phyloP scores from a whole-genome alignment of 805 yeast species.

The Saturnispora serradocipensis region DNA sequence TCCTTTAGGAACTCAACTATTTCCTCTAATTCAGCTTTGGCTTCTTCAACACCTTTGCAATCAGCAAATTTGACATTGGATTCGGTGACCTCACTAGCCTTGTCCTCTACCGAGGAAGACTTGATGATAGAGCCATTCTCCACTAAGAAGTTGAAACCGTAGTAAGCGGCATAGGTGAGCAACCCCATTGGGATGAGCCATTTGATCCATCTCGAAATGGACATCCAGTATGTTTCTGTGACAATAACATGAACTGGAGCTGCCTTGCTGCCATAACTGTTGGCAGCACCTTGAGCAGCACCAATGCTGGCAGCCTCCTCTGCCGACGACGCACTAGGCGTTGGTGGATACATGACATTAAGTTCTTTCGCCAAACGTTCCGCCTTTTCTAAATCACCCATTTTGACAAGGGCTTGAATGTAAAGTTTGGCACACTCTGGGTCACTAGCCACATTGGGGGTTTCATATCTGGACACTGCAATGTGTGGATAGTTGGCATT shows the following conservation, averaged over 20 bases:
- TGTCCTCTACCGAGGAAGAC: slow-evolving; percentile 61
- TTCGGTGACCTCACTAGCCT: slow-evolving; percentile 73
- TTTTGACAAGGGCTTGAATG: slow-evolving; percentile 66
- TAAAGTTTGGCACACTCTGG: slow-evolving; percentile 73
- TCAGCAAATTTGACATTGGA: slow-evolving; percentile 84
- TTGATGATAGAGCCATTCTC: slow-evolving; percentile 80
- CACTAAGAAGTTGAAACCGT: slow-evolving; percentile 65
- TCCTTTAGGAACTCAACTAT: slow-evolving; percentile 96
- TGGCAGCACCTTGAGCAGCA: slow-evolving; percentile 5
- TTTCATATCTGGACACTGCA: slow-evolving; percentile 89
- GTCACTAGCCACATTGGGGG: slow-evolving; percentile 83
- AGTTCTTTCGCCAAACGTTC: slow-evolving; percentile 48
- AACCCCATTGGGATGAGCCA: slow-evolving; percentile 80
- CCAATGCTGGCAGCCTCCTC: slow-evolving; percentile 2
- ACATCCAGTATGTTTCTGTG: slow-evolving; percentile 71
- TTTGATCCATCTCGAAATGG: slow-evolving; percentile 78
- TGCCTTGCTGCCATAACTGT: slow-evolving; percentile 46
- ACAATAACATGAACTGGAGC: slow-evolving; percentile 94
- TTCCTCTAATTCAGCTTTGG: slow-evolving; percentile 93
- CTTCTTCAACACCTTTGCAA: slow-evolving; percentile 97
- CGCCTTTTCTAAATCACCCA: slow-evolving; percentile 74
- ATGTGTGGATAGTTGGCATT: slow-evolving; percentile 88
- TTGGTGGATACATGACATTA: slow-evolving; percentile 17
- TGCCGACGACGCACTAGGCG: slow-evolving; percentile 6
- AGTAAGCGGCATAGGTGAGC: slow-evolving; percentile 71